Evolutionary conservation across 2,329 filamentous ascomycete species (phyloP), one percentile per base, ranked within the genome.

Genomic region (Clonostachys rhizophaga): DNA sequence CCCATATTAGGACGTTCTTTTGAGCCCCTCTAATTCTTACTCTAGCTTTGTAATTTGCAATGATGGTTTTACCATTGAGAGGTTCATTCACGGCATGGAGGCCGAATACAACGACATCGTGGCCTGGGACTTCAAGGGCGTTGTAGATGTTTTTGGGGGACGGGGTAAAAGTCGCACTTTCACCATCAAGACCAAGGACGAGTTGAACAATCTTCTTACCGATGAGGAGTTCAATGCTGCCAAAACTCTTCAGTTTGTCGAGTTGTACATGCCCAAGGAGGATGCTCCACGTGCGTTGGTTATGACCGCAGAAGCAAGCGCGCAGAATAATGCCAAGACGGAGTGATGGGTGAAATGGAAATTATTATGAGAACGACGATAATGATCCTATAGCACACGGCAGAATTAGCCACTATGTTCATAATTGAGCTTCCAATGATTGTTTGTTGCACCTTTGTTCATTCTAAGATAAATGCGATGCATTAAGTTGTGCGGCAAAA

Each of bases 21-120:
- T 64, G 51, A 34, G 36, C 10, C 13, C 20, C 16, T 20, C 45
- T 46, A 42, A 46, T 40, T 3, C 14, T 14, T 4, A 44, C n/a
- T 35, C 7, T 47, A 82, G 80, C 52, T 92, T 95, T 63, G 76
- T 94, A 52, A 86, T 95, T 55, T 90, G 87, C 75, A 95, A 95
- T 63, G 82, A 91, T 39, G 91, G 91, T 11, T 95, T 88, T 69
- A 94, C 90, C 10, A 94, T 95, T 62, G 91, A 96, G 69, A 83
- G 91, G 33, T 87, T 82, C 63, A 95, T 95, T 58, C 90, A 95
- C 65, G 89, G 89, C 46, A 86, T 86, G 82, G 74, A 91, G 9
- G 87, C 81, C 34, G 63, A 61, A 24, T 95, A 95, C 72, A 95
- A 96, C 60, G 88, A 95, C 60, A 84, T 95, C 48, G 75, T 79